Percentiles rank a stretch among this genome's conserved stretches.
Conservation (phyloP, 805 yeast species). For the Schizosaccharomyces lindneri region DNA sequence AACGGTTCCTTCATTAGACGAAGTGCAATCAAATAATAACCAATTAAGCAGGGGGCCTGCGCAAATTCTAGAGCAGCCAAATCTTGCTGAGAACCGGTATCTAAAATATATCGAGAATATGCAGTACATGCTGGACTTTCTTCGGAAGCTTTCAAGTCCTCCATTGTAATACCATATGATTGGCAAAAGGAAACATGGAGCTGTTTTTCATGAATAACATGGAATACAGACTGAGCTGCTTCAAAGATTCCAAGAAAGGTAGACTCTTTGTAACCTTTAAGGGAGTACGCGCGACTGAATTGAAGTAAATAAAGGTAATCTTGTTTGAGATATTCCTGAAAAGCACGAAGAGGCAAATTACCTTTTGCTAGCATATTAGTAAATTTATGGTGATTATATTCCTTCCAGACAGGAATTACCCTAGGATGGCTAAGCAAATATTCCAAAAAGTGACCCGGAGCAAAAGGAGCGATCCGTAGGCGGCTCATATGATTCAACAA, state of each 20-base stretch:
- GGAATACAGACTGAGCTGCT: constrained; percentile 22
- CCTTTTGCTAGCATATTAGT: constrained; percentile 28
- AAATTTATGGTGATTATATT: constrained; percentile 38
- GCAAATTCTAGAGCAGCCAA: constrained; percentile 45
- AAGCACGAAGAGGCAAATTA: constrained; percentile 23
- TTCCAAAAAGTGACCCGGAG: constrained; percentile 20
- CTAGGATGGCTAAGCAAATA: constrained; percentile 32
- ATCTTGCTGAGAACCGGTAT: constrained; percentile 28
- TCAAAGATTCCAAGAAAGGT: constrained; percentile 23
- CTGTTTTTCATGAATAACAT: constrained; percentile 29
- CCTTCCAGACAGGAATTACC: constrained; percentile 30
- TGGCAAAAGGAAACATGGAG: constrained; percentile 29
- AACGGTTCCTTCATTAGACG: constrained; percentile 13
- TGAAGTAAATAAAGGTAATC: constrained; percentile 48
- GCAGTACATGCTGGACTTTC: constrained; percentile 33
- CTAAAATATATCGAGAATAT: constrained; percentile 35
- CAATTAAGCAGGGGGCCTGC: constrained; percentile 51
- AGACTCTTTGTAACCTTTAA: constrained; percentile 40
- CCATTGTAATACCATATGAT: constrained; percentile 17
- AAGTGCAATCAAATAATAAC: constrained; percentile 35
- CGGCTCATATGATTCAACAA: constrained; percentile 46
- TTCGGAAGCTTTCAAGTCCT: constrained; percentile 21
- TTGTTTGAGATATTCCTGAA: constrained; percentile 23
- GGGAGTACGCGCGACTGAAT: constrained; percentile 39
- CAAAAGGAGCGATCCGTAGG: constrained; percentile 13